Evolutionary conservation across 331 rosid genomes (phyloP).

Genomic region (Pyrus hybrid): DNA sequence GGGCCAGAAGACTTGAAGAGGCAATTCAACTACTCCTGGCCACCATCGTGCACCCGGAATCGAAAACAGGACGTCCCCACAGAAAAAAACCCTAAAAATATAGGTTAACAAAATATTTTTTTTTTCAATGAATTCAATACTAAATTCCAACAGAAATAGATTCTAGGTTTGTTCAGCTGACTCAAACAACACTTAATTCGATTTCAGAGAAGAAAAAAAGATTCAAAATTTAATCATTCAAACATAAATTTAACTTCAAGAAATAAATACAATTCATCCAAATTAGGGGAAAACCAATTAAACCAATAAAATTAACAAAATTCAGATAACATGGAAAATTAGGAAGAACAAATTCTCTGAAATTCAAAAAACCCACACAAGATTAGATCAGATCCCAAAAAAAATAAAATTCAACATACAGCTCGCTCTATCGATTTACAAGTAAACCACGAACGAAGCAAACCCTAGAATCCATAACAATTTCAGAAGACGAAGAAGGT

Average conservation of each 20-base stretch:
- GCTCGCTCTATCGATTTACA: not conserved
- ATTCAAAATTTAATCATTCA: not conserved
- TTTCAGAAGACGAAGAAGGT: not conserved
- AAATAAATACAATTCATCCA: not conserved
- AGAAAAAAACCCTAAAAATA: not conserved
- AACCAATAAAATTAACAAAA: not conserved
- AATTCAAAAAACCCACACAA: not conserved
- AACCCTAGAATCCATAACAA: constrained; percentile 6
- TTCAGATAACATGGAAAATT: not conserved
- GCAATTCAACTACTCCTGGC: no score
- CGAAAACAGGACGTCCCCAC: no score
- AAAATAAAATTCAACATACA: not conserved
- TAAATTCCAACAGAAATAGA: not conserved
- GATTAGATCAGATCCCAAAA: not conserved
- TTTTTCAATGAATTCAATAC: not conserved
- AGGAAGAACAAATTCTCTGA: not conserved
- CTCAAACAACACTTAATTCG: not conserved
- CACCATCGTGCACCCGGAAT: no score
- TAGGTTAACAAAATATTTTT: not conserved
- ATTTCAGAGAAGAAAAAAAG: not conserved
- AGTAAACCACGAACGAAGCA: not conserved
- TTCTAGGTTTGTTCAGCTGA: not conserved
- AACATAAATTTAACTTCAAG: not conserved
- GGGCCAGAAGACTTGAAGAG: no score
- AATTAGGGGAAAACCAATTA: not conserved